Evolutionary conservation across 768 basidiomycete genomes (phyloP).

Genomic region (Arthromyces matolae): DNA sequence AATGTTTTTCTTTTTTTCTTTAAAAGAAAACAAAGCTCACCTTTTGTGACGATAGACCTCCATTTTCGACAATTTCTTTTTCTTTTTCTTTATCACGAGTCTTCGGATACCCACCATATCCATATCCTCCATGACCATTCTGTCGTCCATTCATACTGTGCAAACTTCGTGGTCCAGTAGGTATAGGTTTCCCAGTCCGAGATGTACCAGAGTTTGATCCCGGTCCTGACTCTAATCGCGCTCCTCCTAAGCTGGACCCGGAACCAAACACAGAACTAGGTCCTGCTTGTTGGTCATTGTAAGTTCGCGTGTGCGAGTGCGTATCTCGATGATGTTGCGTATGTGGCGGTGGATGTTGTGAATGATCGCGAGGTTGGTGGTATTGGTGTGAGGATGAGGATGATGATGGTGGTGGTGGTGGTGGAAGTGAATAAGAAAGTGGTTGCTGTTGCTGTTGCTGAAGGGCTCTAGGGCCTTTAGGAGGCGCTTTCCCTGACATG

Average conservation of each 20-base stretch:
- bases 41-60: slow-evolving; percentile 16
- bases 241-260: slow-evolving; percentile 24
- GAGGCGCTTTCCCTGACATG: slow-evolving; percentile 80
- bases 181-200: slow-evolving; percentile 3
- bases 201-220: not conserved
- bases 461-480: slow-evolving; percentile 69
- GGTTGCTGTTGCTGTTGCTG: slow-evolving; percentile 35
- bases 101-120: slow-evolving; percentile 28
- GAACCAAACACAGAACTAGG: not conserved
- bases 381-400: too few species aligned
- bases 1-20: not conserved
- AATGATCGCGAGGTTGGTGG: too few species aligned
- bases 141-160: not conserved
- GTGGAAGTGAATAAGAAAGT: too few species aligned
- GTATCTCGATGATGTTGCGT: slow-evolving; percentile 29
- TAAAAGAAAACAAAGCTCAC: slow-evolving; percentile 23
- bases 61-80: too few species aligned
- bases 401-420: too few species aligned
- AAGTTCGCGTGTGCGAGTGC: too few species aligned
- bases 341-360: slow-evolving; percentile 31
- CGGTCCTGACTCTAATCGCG: not conserved
- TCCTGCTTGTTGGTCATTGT: slow-evolving; percentile 15
- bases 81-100: slow-evolving; percentile 38
- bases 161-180: slow-evolving; percentile 11
- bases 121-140: not conserved